Evolutionary conservation across 768 basidiomycete genomes (phyloP).

Genomic region (Naganishia friedmannii): DNA sequence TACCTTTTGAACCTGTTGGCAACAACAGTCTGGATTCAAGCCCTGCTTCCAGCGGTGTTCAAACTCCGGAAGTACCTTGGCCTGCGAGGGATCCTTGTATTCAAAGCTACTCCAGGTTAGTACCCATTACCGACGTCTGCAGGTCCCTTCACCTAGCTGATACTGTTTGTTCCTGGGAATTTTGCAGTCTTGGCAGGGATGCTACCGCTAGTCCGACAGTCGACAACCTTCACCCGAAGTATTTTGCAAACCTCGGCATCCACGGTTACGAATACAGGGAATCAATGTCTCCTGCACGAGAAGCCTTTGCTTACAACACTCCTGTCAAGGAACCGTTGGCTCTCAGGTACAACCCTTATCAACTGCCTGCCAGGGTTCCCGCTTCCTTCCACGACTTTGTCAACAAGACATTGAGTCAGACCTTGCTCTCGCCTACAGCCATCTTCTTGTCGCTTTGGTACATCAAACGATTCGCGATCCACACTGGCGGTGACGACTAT

Average conservation of each 20-base stretch:
- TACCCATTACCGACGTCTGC: not conserved
- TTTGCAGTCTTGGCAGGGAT: constrained; percentile 8
- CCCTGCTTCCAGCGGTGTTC: constrained; percentile 4
- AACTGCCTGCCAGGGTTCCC: constrained; percentile 23
- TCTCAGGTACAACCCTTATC: constrained; percentile 33
- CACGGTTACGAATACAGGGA: constrained; percentile 19
- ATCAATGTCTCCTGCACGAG: constrained; percentile 15
- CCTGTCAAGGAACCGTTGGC: constrained; percentile 14
- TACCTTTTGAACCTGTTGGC: constrained; percentile 18
- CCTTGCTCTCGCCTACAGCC: constrained; percentile 36
- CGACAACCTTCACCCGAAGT: constrained; percentile 20
- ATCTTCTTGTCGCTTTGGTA: constrained; percentile 40
- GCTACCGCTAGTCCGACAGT: constrained; percentile 14
- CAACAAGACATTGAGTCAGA: constrained; percentile 38
- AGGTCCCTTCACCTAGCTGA: not conserved
- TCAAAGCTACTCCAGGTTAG: constrained; percentile 1
- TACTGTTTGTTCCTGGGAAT: constrained; percentile 5
- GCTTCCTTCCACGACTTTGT: constrained; percentile 33
- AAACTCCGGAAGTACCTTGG: constrained; percentile 3
- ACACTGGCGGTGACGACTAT: constrained; percentile 36
- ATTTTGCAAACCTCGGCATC: constrained; percentile 26
- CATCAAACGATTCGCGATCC: constrained; percentile 34
- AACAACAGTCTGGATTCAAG: constrained; percentile 4
- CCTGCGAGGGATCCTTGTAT: constrained; percentile 14
- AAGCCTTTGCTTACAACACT: constrained; percentile 1